These are phyloP conservation scores for Ganoderma lucidum DNA, from an alignment of 1,284 basidiomycete species.

Conservation along the genomic window DNA sequence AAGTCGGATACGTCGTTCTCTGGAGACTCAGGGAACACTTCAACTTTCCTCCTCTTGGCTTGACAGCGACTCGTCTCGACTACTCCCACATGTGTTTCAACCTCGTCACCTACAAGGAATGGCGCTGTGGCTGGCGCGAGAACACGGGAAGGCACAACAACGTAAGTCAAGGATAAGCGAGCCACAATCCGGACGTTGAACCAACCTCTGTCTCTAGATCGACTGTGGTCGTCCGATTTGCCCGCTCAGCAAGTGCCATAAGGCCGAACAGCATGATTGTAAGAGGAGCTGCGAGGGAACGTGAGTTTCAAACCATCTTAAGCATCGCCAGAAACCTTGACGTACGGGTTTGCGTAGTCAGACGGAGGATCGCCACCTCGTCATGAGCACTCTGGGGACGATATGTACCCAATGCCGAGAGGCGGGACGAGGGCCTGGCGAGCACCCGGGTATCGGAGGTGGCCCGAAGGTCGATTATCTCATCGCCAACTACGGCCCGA, in stretches of 20 bases:
- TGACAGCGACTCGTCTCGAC: background rate
- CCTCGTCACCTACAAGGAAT: constrained; percentile 29
- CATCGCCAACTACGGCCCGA: constrained; percentile 4
- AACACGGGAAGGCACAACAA: constrained; percentile 19
- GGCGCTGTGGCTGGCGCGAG: constrained; percentile 28
- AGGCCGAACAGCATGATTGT: constrained; percentile 29
- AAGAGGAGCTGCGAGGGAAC: constrained; percentile 17
- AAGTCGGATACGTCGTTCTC: background rate
- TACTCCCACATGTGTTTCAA: constrained; percentile 32
- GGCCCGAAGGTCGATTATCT: constrained; percentile 12
- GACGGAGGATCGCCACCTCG: constrained; percentile 27
- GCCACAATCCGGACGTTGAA: background rate
- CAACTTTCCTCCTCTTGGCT: background rate
- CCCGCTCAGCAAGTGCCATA: constrained; percentile 30
- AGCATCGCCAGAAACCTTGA: background rate
- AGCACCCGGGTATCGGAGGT: constrained; percentile 14
- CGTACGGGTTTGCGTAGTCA: constrained; percentile 8
- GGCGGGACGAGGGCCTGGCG: constrained; percentile 10
- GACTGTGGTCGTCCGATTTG: constrained; percentile 32
- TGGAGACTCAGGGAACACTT: background rate
- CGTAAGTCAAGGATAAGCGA: constrained; percentile 15
- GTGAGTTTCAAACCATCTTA: constrained; percentile 12
- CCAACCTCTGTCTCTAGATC: constrained; percentile 18
- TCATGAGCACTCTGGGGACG: constrained; percentile 18
- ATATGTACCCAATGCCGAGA: constrained; percentile 15